These are phyloP conservation scores for Ganoderma leucocontextum DNA, from an alignment of 1,284 basidiomycete genomes.

Conservation along the genomic window DNA sequence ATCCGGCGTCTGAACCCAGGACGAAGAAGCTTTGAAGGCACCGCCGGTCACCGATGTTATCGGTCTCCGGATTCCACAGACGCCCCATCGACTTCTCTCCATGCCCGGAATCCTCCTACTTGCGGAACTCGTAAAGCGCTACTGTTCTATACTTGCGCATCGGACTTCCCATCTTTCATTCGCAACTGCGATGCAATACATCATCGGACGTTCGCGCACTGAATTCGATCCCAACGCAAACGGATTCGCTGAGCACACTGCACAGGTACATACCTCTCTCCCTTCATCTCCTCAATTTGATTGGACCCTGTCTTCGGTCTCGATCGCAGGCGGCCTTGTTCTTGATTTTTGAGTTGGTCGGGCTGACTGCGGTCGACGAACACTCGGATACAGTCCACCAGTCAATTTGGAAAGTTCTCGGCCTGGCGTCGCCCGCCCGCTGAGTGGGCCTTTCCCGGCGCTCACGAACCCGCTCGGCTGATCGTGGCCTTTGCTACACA, in stretches of 20 bases:
- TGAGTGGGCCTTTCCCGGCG: not conserved
- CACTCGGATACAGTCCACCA: not conserved
- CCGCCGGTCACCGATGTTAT: conserved; percentile 28
- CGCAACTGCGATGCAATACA: not conserved
- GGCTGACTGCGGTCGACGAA: conserved; percentile 10
- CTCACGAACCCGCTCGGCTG: not conserved
- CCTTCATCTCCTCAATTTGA: conserved; percentile 8
- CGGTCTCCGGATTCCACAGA: conserved; percentile 29
- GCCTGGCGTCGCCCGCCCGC: not conserved
- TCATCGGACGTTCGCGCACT: not conserved
- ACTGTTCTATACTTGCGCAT: not conserved
- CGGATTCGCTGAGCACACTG: not conserved
- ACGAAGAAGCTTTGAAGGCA: conserved; percentile 17
- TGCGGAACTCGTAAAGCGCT: not conserved
- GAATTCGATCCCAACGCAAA: conserved; percentile 5
- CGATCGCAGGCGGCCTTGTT: not conserved
- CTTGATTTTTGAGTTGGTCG: not conserved
- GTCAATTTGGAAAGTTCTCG: not conserved
- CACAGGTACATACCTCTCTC: not conserved
- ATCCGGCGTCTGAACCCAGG: conserved; percentile 15
- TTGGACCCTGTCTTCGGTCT: conserved; percentile 14
- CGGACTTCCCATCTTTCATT: not conserved
- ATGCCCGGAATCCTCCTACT: conserved; percentile 14
- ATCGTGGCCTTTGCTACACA: not conserved
- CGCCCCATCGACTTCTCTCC: conserved; percentile 13